Conservation (phyloP, 345 rosid species). For the Triadica sebifera region DNA sequence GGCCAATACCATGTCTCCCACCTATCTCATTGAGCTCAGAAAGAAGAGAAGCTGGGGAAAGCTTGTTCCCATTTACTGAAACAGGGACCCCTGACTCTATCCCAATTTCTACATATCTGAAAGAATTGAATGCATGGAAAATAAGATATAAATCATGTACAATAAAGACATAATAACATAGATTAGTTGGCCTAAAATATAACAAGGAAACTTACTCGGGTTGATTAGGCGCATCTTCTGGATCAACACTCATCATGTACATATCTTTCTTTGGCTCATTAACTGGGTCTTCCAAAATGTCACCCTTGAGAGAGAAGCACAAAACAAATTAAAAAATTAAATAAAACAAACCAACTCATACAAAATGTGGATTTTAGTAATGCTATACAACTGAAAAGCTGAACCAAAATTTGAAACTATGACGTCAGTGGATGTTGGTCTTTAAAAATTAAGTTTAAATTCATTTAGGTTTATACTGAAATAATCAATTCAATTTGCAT, state of each 20-base stretch:
- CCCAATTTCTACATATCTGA: slow-evolving; percentile 68
- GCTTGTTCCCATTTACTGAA: slow-evolving; percentile 60
- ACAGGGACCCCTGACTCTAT: slow-evolving; percentile 73
- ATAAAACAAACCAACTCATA: neutral
- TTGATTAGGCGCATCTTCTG: slow-evolving; percentile 79
- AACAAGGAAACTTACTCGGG: slow-evolving; percentile 54
- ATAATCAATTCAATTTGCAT: no score
- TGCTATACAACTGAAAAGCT: neutral
- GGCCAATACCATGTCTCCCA: slow-evolving; percentile 83
- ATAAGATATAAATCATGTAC: neutral
- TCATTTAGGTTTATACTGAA: no score
- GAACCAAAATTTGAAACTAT: neutral
- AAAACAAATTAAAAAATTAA: neutral
- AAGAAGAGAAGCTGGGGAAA: slow-evolving; percentile 77
- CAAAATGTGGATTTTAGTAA: neutral
- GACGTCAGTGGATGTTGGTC: no score
- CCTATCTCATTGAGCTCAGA: slow-evolving; percentile 69
- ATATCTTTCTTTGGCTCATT: slow-evolving; percentile 88
- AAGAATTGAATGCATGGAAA: neutral
- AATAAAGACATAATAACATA: neutral
- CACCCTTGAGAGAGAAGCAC: slow-evolving; percentile 50
- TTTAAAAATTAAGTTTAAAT: neutral
- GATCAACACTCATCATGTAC: slow-evolving; percentile 92
- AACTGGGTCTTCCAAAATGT: slow-evolving; percentile 89
- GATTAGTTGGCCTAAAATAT: neutral